Evolutionary conservation across 768 basidiomycete species (phyloP), one percentile per base, ranked within the genome.

Genomic region (Asterophora lycoperdoides): DNA sequence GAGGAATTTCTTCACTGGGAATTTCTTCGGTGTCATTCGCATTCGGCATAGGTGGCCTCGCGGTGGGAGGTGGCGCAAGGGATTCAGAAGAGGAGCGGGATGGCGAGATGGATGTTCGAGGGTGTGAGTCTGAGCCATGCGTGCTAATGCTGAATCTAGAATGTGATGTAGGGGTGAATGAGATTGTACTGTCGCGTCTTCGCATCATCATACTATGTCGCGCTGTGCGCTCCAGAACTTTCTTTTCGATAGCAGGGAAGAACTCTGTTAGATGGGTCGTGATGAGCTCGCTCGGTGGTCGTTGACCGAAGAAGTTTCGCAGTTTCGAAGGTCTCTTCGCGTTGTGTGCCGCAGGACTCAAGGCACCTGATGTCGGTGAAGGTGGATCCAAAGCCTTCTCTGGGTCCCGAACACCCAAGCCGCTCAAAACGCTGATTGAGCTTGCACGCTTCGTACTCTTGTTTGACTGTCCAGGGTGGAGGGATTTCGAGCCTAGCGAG

Each of bases 261-360:
- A 88, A 99, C 52, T 96, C 94, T 15, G 87, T 83, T 43, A 98
- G 68, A 62, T 98, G 94, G 6, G 76, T 95, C 19, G 94, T 90
- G 71, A 98, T 98, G 54, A 98, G 82, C 66, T 98, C 96, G 68
- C 89, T 92, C 0, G 96, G 94, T 0, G 96, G 96, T 34, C 96
- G 88, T 60, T 97, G 96, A 13, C 95, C 96, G 58, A 97, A 95
- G 75, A 98, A 99, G 74, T 93, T 93, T 67, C 89, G 89, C 40
- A 93, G 64, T 60, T 91, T 93, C 17, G 80, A 79, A 3, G 84
- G 79, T 8, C 75, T 70, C 57, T 79, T 79, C 37, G 65, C 54
- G 48, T 68, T 69, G 32, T 64, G 68, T 51, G 60, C 64, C n/a
- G 68, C 58, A 35, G 69, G 68, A 54, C 49, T 70, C n/a, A 62